Evolutionary conservation across 306 rosid species (phyloP).

Genomic region (Casuarina cunninghamiana): DNA sequence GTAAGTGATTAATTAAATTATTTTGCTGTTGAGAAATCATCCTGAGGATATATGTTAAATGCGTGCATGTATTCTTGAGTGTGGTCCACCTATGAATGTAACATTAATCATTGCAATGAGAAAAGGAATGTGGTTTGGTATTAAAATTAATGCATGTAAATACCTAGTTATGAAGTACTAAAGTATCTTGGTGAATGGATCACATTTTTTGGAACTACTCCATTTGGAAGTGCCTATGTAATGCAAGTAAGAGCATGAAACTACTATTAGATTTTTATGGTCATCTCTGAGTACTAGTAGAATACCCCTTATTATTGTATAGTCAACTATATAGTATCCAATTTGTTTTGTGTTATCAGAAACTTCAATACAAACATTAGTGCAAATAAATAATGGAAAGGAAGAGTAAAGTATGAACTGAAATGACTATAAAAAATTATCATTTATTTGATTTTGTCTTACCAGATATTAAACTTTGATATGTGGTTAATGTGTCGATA

Average conservation of each 20-base stretch:
- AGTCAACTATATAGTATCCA: neutral
- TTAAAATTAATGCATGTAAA: neutral
- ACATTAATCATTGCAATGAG: neutral
- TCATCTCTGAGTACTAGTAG: neutral
- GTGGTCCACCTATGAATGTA: neutral
- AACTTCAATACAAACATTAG: neutral
- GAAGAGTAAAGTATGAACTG: neutral
- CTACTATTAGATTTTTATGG: neutral
- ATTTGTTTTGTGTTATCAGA: neutral
- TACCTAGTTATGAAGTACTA: constrained; percentile 12
- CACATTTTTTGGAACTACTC: neutral
- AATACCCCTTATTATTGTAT: too few relatives aligned
- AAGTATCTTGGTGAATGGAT: constrained; percentile 10
- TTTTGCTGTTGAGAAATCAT: constrained; percentile 9
- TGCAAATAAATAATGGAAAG: neutral
- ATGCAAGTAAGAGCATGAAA: neutral
- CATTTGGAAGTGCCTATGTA: neutral
- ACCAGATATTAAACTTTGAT: neutral
- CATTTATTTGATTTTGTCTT: neutral
- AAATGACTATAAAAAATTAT: neutral
- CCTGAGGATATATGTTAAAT: neutral
- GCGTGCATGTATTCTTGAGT: neutral
- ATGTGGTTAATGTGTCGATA: neutral
- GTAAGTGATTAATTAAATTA: constrained; percentile 38
- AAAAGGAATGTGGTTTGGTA: neutral